These are phyloP conservation scores for Thelephora terrestris DNA, from an alignment of 1,284 basidiomycete genomes.

Conservation along the genomic window DNA sequence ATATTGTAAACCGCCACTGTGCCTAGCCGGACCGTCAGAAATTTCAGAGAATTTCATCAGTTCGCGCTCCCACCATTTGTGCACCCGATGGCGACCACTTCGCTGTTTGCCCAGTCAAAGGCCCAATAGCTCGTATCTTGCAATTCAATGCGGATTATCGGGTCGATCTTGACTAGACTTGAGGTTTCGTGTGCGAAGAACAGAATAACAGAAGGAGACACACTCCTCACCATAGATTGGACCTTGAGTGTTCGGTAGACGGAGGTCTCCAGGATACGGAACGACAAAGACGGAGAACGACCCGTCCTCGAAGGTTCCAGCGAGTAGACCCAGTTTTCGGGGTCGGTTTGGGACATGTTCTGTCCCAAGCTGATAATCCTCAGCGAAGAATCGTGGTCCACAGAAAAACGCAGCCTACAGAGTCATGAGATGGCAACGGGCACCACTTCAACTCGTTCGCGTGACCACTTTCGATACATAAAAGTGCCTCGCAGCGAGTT, in stretches of 20 bases:
- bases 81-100: slow-evolving; percentile 67
- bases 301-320: slow-evolving; percentile 78
- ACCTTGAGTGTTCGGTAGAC: slow-evolving; percentile 14
- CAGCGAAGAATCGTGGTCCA: not conserved
- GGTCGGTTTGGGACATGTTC: slow-evolving; percentile 11
- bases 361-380: slow-evolving; percentile 5
- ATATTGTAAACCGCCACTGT: no score
- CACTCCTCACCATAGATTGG: slow-evolving; percentile 17
- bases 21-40: no score
- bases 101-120: slow-evolving; percentile 83
- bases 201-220: not conserved
- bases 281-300: slow-evolving; percentile 66
- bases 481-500: slow-evolving; percentile 61
- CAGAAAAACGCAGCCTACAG: slow-evolving; percentile 14
- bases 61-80: slow-evolving; percentile 55
- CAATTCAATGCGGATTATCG: slow-evolving; percentile 59
- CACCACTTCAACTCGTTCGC: slow-evolving; percentile 82
- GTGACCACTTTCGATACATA: slow-evolving; percentile 70
- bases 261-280: slow-evolving; percentile 60
- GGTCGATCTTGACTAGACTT: slow-evolving; percentile 45
- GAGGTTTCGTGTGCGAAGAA: not conserved
- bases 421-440: slow-evolving; percentile 71
- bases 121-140: slow-evolving; percentile 64
- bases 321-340: slow-evolving; percentile 75
- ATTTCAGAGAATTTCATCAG: no score